These are phyloP conservation scores for Corylus americana DNA, from an alignment of 306 rosid genomes.

Conservation along the genomic window DNA sequence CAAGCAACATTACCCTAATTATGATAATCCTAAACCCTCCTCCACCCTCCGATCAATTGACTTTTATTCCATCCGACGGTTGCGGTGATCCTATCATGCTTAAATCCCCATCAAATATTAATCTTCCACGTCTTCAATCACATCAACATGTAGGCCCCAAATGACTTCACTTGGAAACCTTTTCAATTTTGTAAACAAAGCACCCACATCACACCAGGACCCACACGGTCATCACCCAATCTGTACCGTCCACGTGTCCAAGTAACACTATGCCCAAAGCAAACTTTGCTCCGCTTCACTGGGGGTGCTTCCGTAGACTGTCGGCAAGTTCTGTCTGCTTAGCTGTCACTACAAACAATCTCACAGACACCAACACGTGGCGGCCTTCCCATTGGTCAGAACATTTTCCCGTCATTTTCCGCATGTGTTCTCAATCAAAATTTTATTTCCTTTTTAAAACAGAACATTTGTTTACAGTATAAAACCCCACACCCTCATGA, in stretches of 20 bases:
- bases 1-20: slow-evolving; percentile 28
- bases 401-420: slow-evolving; percentile 13
- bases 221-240: slow-evolving; percentile 7
- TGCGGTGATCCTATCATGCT: not conserved
- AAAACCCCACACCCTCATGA: slow-evolving; percentile 9
- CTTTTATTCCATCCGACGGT: slow-evolving; percentile 23
- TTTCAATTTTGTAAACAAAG: not conserved
- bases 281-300: slow-evolving; percentile 16
- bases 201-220: not conserved
- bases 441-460: not conserved
- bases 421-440: slow-evolving; percentile 2
- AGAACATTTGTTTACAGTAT: slow-evolving; percentile 8
- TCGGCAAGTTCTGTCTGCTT: slow-evolving; percentile 57
- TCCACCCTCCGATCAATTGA: slow-evolving; percentile 10
- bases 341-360: slow-evolving; percentile 60
- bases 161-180: slow-evolving; percentile 20
- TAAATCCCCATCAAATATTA: not conserved
- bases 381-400: slow-evolving; percentile 24
- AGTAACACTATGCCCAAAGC: not conserved
- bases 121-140: not conserved
- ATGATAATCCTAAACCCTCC: slow-evolving; percentile 12
- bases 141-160: slow-evolving; percentile 10
- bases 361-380: slow-evolving; percentile 36
- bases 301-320: slow-evolving; percentile 42
- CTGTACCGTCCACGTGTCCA: slow-evolving; percentile 15